phyloP scores from a whole-genome alignment of 257 asterid genomes.

The Solanum chiquidenum region DNA sequence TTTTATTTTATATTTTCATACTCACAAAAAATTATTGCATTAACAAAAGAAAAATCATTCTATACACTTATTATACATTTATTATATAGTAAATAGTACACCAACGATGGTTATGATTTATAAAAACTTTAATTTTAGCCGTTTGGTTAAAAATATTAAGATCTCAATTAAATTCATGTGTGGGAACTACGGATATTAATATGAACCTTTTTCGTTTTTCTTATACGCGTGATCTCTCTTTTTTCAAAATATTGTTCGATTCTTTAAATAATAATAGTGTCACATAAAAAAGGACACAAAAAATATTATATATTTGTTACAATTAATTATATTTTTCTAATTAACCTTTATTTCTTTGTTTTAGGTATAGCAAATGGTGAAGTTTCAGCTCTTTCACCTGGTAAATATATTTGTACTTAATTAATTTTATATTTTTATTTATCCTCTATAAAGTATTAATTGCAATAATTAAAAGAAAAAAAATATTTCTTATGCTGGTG shows the following conservation, averaged over 20 bases:
- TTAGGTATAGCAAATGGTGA: neutral
- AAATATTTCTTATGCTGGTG: neutral
- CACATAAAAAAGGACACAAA: rapidly evolving
- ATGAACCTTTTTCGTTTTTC: neutral
- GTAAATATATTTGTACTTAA: neutral
- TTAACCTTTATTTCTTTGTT: neutral
- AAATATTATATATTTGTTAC: neutral
- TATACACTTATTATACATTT: neutral
- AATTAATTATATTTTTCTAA: neutral
- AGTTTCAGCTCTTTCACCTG: neutral
- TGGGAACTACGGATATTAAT: neutral
- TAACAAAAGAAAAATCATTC: neutral
- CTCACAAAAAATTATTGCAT: neutral
- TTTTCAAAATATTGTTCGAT: neutral
- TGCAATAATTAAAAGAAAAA: neutral
- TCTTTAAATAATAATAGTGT: neutral
- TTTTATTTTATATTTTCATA: neutral
- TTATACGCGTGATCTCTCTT: neutral
- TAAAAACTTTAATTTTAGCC: neutral
- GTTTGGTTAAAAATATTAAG: neutral
- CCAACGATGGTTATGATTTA: neutral
- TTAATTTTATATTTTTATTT: neutral
- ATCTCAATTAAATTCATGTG: neutral
- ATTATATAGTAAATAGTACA: too few species aligned
- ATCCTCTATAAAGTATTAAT: neutral